These are phyloP conservation scores for Cucumis hystrix DNA, from an alignment of 306 rosid species.

Conservation along the genomic window DNA sequence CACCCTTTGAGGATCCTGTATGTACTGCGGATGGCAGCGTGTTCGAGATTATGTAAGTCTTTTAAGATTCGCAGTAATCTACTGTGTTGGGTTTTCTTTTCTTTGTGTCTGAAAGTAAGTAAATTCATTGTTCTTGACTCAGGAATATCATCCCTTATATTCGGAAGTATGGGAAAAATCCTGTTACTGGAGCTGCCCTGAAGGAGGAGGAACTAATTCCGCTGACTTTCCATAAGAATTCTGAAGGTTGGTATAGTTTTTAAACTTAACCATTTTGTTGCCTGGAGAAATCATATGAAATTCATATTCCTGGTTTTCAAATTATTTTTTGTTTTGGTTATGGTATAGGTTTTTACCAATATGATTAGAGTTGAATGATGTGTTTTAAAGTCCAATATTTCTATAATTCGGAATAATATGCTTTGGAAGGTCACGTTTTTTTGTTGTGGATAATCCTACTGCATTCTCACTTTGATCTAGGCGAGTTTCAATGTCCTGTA, in stretches of 20 bases:
- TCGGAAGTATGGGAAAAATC: conserved; percentile 74
- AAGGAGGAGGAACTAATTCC: conserved; percentile 73
- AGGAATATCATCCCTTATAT: conserved; percentile 79
- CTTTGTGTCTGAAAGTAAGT: neutral
- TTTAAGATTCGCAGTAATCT: neutral
- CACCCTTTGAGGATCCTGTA: conserved; percentile 79
- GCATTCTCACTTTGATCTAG: conserved; percentile 24
- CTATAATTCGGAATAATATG: neutral
- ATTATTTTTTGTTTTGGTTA: neutral
- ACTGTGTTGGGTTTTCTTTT: neutral
- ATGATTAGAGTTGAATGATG: neutral
- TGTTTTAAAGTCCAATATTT: neutral
- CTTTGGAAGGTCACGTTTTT: neutral
- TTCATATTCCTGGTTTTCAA: neutral
- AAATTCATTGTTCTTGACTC: neutral
- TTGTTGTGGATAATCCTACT: neutral
- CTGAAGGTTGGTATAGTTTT: conserved; percentile 47
- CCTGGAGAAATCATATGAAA: neutral
- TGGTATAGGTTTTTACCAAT: neutral
- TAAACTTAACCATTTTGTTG: neutral
- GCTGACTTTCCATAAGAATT: conserved; percentile 77
- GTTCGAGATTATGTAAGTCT: conserved; percentile 55
- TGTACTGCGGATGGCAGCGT: conserved; percentile 81
- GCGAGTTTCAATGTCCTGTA: conserved; percentile 93
- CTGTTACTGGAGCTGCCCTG: conserved; percentile 64